Evolutionary conservation across 305 asterid species (phyloP), one percentile per base, ranked within the genome.

Genomic region (Solanum chacoense): DNA sequence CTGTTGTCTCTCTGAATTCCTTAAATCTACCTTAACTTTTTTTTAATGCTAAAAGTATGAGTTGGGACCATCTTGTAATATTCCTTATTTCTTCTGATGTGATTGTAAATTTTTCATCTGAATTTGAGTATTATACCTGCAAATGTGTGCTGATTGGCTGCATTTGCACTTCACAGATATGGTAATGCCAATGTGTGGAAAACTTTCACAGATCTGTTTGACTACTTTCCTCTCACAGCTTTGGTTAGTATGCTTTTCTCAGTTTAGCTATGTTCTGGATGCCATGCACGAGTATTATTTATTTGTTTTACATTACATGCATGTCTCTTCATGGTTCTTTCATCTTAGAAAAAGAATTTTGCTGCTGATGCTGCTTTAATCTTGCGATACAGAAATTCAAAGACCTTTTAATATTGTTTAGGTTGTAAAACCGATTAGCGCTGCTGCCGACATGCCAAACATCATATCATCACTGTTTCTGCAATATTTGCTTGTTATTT

Each of bases 121-220:
- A 24, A 40, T 79, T 8, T 24, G 24, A 24, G 26, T 40, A 38
- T 81, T 29, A 31, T 36, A 65, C 74, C 50, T 24, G 87, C 34
- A 50, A 74, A 42, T 26, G 12, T 88, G 59, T 67, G 78, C 36
- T 79, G 29, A 88, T 32, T 69, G 87, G 13, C 88, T 84, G 76
- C 35, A n/a, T 35, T 87, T 76, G 0, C 24, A 32, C 74, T 35
- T 87, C 26, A 76, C 93, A 95, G 97, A 89, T 95, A 95, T 91
- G 97, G 98, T 63, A 95, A 91, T 50, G 97, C 98, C 20, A 95
- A 90, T 90, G 97, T 94, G 88, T 94, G 98, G 96, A 95, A 94
- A 94, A 94, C 88, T 91, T 95, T 95, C 87, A 95, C 98, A 18
- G 96, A 95, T 90, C 88, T 94, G 13, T 95, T 94, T 37, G 97